A percentile compares a stretch with the other conserved stretches of the same genome.
These are phyloP conservation scores for Heterobasidion annosum DNA, from an alignment of 1,284 basidiomycete genomes.

Conservation along the genomic window DNA sequence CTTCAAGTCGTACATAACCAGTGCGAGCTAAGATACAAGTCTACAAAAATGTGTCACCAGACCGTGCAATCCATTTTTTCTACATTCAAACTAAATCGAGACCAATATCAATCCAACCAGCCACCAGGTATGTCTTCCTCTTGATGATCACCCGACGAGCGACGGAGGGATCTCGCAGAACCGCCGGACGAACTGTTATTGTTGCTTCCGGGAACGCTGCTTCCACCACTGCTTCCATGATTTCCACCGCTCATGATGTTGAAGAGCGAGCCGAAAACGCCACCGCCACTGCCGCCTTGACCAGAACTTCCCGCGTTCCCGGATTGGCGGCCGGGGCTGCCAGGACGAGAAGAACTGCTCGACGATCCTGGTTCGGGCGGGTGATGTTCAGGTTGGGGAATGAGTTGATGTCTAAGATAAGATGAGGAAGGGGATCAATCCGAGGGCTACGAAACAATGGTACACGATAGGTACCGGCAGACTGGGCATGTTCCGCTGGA, in stretches of 20 bases:
- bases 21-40: no score
- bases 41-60: no score
- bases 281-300: not conserved
- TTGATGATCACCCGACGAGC: not conserved
- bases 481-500: slow-evolving; percentile 81
- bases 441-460: not conserved
- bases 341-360: not conserved
- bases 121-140: slow-evolving; percentile 7
- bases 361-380: slow-evolving; percentile 4
- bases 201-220: not conserved
- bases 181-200: not conserved
- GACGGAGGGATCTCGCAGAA: not conserved
- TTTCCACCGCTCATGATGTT: slow-evolving; percentile 5
- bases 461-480: slow-evolving; percentile 43
- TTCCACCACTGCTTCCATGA: slow-evolving; percentile 1
- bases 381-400: slow-evolving; percentile 6
- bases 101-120: slow-evolving; percentile 4
- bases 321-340: slow-evolving; percentile 1
- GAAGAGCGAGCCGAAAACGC: slow-evolving; percentile 7
- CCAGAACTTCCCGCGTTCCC: not conserved
- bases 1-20: no score
- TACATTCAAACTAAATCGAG: not conserved
- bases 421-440: not conserved
- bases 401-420: slow-evolving; percentile 1
- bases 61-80: no score